phyloP scores from a whole-genome alignment of 345 rosid species.

The Durio zibethinus region DNA sequence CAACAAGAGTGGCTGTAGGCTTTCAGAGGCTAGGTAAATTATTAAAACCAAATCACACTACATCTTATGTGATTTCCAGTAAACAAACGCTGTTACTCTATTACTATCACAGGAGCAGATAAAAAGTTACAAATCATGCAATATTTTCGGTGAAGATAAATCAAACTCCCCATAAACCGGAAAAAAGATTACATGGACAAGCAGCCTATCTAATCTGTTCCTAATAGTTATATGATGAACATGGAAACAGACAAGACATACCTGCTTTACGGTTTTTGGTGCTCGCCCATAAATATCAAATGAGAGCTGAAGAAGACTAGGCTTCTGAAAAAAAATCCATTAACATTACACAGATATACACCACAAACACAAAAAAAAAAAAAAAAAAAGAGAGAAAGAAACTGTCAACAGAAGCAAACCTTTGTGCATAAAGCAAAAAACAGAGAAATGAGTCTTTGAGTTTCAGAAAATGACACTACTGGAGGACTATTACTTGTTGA shows the following conservation, averaged over 20 bases:
- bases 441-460: constrained; percentile 81
- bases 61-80: not conserved
- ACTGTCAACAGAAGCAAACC: constrained; percentile 39
- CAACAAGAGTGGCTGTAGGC: not conserved
- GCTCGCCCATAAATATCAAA: constrained; percentile 75
- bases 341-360: constrained; percentile 18
- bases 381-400: not conserved
- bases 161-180: not conserved
- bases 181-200: not conserved
- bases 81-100: not conserved
- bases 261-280: constrained; percentile 88
- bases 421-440: constrained; percentile 92
- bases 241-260: constrained; percentile 12
- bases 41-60: not conserved
- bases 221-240: not conserved
- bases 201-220: not conserved
- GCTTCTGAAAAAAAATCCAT: constrained; percentile 53
- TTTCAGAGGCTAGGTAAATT: not conserved
- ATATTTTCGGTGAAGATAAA: not conserved
- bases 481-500: constrained; percentile 40
- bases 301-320: constrained; percentile 72
- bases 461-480: constrained; percentile 61
- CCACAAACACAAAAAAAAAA: not conserved
- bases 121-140: not conserved
- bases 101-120: not conserved